These are phyloP conservation scores for Epichloe typhina DNA, from an alignment of 2,329 filamentous ascomycete species.

Conservation along the genomic window DNA sequence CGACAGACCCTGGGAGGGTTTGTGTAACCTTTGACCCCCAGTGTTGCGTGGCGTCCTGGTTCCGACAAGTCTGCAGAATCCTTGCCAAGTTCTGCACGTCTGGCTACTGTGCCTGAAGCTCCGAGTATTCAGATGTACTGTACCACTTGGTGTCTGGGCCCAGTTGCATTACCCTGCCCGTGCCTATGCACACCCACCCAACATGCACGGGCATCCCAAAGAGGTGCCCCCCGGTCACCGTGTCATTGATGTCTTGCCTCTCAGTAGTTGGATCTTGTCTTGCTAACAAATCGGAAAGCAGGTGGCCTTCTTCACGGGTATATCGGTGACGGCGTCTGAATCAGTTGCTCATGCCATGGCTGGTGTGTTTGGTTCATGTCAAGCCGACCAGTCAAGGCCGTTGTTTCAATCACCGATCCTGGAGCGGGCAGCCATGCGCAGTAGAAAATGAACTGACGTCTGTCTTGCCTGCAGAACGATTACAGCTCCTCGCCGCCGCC, in stretches of 20 bases:
- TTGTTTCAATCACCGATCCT: slow-evolving; percentile 1
- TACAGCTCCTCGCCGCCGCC: slow-evolving; percentile 40
- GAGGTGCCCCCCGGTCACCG: slow-evolving; percentile 6
- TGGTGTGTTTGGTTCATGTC: slow-evolving; percentile 4
- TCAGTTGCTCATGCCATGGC: slow-evolving; percentile 2
- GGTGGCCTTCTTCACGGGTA: slow-evolving; percentile 2
- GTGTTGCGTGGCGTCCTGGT: slow-evolving; percentile 13
- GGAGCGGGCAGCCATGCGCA: slow-evolving; percentile 5
- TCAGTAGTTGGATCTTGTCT: not conserved
- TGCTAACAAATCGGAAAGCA: slow-evolving; percentile 8
- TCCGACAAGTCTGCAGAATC: slow-evolving; percentile 11
- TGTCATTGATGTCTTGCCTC: slow-evolving; percentile 10
- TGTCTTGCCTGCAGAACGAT: slow-evolving; percentile 29
- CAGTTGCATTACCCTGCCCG: slow-evolving; percentile 7
- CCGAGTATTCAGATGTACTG: slow-evolving; percentile 12
- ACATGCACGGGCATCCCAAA: slow-evolving; percentile 9
- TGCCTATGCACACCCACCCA: slow-evolving; percentile 9
- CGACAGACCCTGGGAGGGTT: slow-evolving; percentile 1
- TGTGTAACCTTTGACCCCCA: slow-evolving; percentile 11
- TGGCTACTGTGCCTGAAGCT: slow-evolving; percentile 10
- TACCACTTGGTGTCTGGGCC: slow-evolving; percentile 9
- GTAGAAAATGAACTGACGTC: slow-evolving; percentile 12
- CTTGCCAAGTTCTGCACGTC: slow-evolving; percentile 8
- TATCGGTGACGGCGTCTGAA: slow-evolving; percentile 6
- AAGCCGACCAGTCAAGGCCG: slow-evolving; percentile 3